Evolutionary conservation across 1,284 basidiomycete genomes (phyloP).

Genomic region (Coniferiporia weirii): DNA sequence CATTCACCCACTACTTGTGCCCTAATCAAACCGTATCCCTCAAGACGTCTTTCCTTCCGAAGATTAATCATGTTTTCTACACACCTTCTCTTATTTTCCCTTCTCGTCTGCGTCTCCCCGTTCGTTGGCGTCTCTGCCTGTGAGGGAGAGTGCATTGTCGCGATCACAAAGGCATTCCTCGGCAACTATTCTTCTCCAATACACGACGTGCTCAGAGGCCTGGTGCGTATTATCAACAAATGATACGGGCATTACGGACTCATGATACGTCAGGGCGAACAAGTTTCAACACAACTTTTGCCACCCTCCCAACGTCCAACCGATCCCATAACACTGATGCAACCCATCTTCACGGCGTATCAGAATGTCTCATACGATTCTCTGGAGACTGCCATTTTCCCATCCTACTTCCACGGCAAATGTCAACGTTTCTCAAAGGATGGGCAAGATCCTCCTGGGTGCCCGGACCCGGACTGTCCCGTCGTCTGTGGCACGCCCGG

Average conservation of each 20-base stretch:
- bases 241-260: constrained; percentile 4
- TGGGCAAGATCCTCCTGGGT: constrained; percentile 56
- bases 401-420: constrained; percentile 68
- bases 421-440: constrained; percentile 43
- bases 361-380: constrained; percentile 36
- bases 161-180: constrained; percentile 50
- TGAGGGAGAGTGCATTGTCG: constrained; percentile 62
- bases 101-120: neutral
- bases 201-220: constrained; percentile 28
- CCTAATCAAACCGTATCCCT: neutral
- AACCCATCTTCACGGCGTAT: constrained; percentile 45
- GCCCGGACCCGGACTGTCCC: constrained; percentile 72
- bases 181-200: constrained; percentile 44
- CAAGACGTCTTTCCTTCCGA: neutral
- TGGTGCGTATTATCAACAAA: constrained; percentile 33
- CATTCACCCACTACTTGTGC: neutral
- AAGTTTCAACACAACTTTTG: constrained; percentile 32
- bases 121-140: constrained; percentile 36
- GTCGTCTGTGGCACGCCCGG: constrained; percentile 76
- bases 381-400: constrained; percentile 53
- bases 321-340: constrained; percentile 34
- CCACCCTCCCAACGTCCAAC: constrained; percentile 30
- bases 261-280: constrained; percentile 29
- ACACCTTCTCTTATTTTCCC: neutral
- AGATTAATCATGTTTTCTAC: constrained; percentile 11